Conservation (phyloP, 2,329 filamentous ascomycete genomes). For the Neodidymelliopsis sp. region DNA sequence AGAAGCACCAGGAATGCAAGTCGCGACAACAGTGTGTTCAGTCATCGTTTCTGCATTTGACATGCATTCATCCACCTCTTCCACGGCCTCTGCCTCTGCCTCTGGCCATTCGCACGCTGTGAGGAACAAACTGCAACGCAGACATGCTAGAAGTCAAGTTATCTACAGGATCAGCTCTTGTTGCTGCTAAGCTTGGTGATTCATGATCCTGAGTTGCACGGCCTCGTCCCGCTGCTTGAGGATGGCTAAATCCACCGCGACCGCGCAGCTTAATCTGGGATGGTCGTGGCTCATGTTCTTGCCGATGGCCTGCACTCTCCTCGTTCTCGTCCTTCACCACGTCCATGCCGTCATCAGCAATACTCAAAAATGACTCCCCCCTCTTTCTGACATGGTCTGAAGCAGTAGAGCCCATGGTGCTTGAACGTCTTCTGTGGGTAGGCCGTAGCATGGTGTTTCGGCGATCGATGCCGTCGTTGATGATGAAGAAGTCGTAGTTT, state of each 20-base stretch:
- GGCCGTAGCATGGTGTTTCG: conserved; percentile 75
- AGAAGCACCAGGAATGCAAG: conserved; percentile 11
- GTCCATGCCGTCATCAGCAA: conserved; percentile 34
- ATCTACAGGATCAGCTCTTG: conserved; percentile 64
- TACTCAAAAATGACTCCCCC: conserved; percentile 31
- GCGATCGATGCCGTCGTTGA: conserved; percentile 88
- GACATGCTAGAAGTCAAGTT: conserved; percentile 73
- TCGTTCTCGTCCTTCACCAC: conserved; percentile 28
- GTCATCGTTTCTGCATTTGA: too few relatives aligned
- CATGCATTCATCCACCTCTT: conserved; percentile 17
- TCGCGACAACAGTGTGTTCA: too few relatives aligned
- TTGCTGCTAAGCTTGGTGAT: neutral
- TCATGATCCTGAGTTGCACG: neutral
- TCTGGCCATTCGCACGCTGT: conserved; percentile 35
- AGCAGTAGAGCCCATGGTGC: conserved; percentile 28
- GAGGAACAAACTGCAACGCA: conserved; percentile 73
- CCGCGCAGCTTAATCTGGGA: conserved; percentile 37
- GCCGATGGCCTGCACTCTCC: conserved; percentile 14
- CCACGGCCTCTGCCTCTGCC: conserved; percentile 32
- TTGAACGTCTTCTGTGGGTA: conserved; percentile 45
- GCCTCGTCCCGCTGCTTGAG: conserved; percentile 25
- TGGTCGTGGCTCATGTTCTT: conserved; percentile 21
- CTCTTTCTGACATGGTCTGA: conserved; percentile 17
- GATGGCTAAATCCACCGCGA: conserved; percentile 41
- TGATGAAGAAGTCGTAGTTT: conserved; percentile 62